These are phyloP conservation scores for Geranium brycei DNA, from an alignment of 345 rosid genomes.

Conservation along the genomic window DNA sequence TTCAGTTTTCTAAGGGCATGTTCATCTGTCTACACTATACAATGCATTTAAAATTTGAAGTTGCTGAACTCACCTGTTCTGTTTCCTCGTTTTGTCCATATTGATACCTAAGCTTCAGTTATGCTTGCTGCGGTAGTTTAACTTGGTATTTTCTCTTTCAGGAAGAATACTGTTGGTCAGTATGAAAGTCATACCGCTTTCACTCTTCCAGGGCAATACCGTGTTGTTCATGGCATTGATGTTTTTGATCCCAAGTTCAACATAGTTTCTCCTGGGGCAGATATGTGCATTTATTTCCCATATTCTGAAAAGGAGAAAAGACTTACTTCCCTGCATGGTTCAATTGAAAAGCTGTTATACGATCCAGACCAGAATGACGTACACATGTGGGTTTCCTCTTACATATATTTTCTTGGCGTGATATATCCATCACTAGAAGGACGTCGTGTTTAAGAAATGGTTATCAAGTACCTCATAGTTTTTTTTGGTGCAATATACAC, in stretches of 20 bases:
- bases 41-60: conserved; percentile 1
- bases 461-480: background rate
- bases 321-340: conserved; percentile 71
- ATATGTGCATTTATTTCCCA: conserved; percentile 87
- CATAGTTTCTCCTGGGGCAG: conserved; percentile 97
- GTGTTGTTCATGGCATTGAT: conserved; percentile 93
- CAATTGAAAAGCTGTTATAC: conserved; percentile 66
- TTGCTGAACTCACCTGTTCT: conserved; percentile 3
- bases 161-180: conserved; percentile 95
- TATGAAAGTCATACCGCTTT: conserved; percentile 90
- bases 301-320: conserved; percentile 46
- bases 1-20: too few relatives aligned
- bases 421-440: background rate
- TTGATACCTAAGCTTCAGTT: background rate
- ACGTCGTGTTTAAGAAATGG: too few relatives aligned
- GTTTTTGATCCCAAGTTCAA: conserved; percentile 98
- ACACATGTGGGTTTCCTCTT: conserved; percentile 48
- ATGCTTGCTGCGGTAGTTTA: conserved; percentile 5
- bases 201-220: conserved; percentile 85
- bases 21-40: background rate
- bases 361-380: conserved; percentile 69
- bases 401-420: background rate
- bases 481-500: background rate
- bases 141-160: conserved; percentile 19
- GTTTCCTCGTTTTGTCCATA: conserved; percentile 2